A percentile compares a stretch with the other conserved stretches of the same genome.
phyloP scores from a whole-genome alignment of 768 basidiomycete genomes.

The Rhodosporidiobolus odoratus region DNA sequence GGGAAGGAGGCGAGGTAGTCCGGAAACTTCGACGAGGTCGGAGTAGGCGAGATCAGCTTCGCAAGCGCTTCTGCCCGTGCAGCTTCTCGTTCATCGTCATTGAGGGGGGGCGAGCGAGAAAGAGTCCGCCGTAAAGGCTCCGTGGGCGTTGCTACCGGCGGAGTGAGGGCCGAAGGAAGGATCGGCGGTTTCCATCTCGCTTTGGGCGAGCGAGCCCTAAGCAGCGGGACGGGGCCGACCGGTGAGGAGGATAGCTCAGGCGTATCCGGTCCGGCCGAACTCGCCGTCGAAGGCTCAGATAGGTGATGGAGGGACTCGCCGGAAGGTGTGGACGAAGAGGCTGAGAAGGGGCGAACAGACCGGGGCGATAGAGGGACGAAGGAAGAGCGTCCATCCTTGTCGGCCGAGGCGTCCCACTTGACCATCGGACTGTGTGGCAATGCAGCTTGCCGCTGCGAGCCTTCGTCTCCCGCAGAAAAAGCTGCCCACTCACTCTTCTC shows the following conservation, averaged over 20 bases:
- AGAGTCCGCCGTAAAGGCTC: not conserved
- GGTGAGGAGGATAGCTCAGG: not conserved
- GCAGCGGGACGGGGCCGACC: not conserved
- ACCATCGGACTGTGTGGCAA: constrained; percentile 24
- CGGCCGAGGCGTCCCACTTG: constrained; percentile 7
- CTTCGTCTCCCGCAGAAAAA: not conserved
- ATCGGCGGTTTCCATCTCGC: not conserved
- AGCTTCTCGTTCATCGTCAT: not conserved
- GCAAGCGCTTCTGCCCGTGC: constrained; percentile 22
- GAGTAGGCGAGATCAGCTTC: constrained; percentile 20
- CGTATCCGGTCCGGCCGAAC: not conserved
- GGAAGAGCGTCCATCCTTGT: not conserved
- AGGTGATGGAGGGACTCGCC: not conserved
- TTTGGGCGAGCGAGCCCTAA: not conserved
- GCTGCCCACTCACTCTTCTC: constrained; percentile 7
- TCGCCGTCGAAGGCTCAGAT: not conserved
- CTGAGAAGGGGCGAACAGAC: not conserved
- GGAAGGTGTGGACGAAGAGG: not conserved
- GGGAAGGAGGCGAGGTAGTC: constrained; percentile 26
- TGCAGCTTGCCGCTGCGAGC: no score
- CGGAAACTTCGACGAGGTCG: constrained; percentile 2
- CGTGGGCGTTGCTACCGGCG: not conserved
- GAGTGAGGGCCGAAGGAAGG: not conserved
- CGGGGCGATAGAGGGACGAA: constrained; percentile 14
- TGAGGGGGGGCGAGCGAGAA: constrained; percentile 1